Base-by-base conservation (phyloP, 202 grass and related monocot genomes). In the Elaeis oleifera region DNA sequence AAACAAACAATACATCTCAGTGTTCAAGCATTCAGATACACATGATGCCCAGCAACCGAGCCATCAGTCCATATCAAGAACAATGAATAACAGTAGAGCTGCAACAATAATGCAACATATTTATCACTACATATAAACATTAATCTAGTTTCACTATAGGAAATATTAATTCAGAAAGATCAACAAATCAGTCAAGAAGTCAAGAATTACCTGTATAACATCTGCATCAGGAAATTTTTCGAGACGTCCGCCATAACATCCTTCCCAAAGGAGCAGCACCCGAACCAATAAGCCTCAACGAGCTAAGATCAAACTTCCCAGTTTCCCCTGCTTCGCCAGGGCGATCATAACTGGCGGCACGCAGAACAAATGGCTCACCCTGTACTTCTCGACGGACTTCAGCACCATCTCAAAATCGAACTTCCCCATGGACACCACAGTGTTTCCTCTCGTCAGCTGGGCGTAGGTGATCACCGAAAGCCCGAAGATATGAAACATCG, bases 401-500 rank as follows among this genome's bases (percentile, higher is more conserved):
- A 97, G 78, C 0, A 83, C 57, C 0, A 77, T 29, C 54, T 79
- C 69, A 73, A 97, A 75, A 32, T 90, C 79, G 68, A 97, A 97
- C 44, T 77, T 56, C 23, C 70, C 64, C 92, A 97, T 91, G 16
- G 65, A 76, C 49, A 97, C 79, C 56, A 97, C 3, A 29, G 60
- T 23, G 58, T 97, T 91, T 18, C 87, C 87, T 49, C 92, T 76
- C 62, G 65, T 63, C 79, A 97, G 54, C 71, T 97, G 92, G 18
- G 16, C 87, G 62, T 52, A 91, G 21, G 87, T 79, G 76, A 97
- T 70, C 53, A 89, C 63, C 39, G 74, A 54, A 26, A 97, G 51
- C 52, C 92, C 92, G 51, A 97, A 97, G 51, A 97, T 83, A 70
- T 97, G 92, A 70, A 97, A 97, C 92, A 97, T 97, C 50, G 92